phyloP scores from a whole-genome alignment of 179 eudicot genomes.

The Beta macrorhiza region DNA sequence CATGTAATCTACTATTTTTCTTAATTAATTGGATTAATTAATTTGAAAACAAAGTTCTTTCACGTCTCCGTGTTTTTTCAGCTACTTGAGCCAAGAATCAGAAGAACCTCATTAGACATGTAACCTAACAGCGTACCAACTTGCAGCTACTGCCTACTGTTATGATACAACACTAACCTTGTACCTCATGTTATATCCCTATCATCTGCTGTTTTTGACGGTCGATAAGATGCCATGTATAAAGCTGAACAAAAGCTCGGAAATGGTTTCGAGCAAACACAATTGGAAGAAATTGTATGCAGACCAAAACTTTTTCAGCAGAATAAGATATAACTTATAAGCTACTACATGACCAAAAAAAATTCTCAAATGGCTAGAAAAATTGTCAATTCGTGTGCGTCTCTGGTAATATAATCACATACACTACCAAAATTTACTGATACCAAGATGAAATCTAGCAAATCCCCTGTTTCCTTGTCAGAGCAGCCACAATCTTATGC shows the following conservation, averaged over 20 bases:
- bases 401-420: not conserved
- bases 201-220: too few relatives aligned
- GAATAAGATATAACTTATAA: not conserved
- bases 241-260: too few relatives aligned
- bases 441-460: conserved; percentile 6
- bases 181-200: too few relatives aligned
- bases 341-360: not conserved
- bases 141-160: not conserved
- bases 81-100: not conserved
- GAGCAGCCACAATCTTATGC: conserved; percentile 65
- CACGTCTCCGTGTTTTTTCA: not conserved
- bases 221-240: too few relatives aligned
- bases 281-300: not conserved
- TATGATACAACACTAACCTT: not conserved
- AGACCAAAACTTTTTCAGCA: too few relatives aligned
- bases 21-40: not conserved
- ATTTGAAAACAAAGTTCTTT: not conserved
- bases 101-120: too few relatives aligned
- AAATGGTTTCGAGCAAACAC: not conserved
- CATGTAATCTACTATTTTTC: not conserved
- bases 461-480: conserved; percentile 84
- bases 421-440: not conserved
- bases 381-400: not conserved
- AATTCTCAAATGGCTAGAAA: not conserved
- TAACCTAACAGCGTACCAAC: not conserved